Conservation (phyloP, 148 eudicot species). For the Persicaria tinctoria region DNA sequence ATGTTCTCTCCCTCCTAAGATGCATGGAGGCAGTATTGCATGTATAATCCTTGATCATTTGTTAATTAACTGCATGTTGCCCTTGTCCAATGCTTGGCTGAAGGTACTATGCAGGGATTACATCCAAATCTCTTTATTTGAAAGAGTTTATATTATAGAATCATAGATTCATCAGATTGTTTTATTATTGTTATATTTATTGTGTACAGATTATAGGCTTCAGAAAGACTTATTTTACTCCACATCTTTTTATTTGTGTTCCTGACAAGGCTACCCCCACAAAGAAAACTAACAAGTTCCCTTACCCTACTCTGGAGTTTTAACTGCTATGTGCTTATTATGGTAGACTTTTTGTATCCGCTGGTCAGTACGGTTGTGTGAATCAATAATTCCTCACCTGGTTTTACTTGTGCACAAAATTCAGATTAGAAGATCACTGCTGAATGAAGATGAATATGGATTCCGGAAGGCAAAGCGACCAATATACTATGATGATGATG, state of each 20-base stretch:
- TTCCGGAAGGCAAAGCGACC: conserved; percentile 65
- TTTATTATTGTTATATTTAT: neutral
- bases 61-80: neutral
- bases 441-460: conserved; percentile 81
- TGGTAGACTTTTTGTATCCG: neutral
- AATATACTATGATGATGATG: conserved; percentile 71
- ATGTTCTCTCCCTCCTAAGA: neutral
- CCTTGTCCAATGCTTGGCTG: neutral
- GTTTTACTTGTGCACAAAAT: neutral
- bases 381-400: neutral
- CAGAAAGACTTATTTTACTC: neutral
- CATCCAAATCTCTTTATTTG: neutral
- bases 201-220: neutral
- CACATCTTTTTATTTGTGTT: neutral
- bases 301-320: neutral
- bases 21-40: neutral
- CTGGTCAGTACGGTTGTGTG: neutral
- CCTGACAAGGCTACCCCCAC: neutral
- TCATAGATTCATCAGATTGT: neutral
- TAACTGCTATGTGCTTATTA: neutral
- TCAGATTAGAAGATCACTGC: conserved; percentile 61
- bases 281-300: neutral
- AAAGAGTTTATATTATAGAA: neutral
- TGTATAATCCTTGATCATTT: neutral
- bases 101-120: neutral